Base-by-base conservation (phyloP, 2,329 filamentous ascomycete species). In the Aquanectria penicillioides region DNA sequence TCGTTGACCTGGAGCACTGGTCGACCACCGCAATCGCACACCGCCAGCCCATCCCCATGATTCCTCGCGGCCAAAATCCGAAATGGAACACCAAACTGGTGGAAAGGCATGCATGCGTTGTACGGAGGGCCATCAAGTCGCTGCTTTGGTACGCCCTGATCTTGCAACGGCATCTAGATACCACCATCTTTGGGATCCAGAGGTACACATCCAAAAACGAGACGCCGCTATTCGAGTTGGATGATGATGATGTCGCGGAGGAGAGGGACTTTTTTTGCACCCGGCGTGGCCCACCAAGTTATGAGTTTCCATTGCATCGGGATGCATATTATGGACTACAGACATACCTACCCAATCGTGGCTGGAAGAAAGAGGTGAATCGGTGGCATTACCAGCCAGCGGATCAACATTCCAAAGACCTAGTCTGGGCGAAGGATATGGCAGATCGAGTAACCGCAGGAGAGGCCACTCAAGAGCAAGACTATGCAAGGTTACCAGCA, bases 1-100 rank as follows among this genome's bases (percentile, higher is more conserved):
- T 49, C 29, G 46, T 49, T 7, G 46, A 49, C 33, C 46, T 49
- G 12, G 22, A 37, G 13, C 31, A 49, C 31, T 49, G 46, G 46
- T 25, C 33, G 3, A 23, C 25, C 7, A 37, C 33, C 9, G 46
- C 46, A 3, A 28, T 49, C 33, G 41, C 41, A 22, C 29, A 23
- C 10, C 41, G 41, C 12, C 41, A 46, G 18, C 41, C 41, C 18
- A 46, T 46, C 6, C 28, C 41, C 18, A 46, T 46, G 41, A 46
- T 46, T 5, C 41, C 41, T 5, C 41, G 41, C 15, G 41, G 41
- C 12, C 41, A 46, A 9, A 46, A 29, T 15, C 17, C 41, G 2
- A 13, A 46, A 23, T 46, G 41, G 41, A 46, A 46, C 13, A 8
- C 33, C 8, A 18, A 22, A 7, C 9, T 46, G 18, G 41, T 46